Base-by-base conservation (phyloP, 2,329 filamentous ascomycete species). In the Ceratocystis colombiana region DNA sequence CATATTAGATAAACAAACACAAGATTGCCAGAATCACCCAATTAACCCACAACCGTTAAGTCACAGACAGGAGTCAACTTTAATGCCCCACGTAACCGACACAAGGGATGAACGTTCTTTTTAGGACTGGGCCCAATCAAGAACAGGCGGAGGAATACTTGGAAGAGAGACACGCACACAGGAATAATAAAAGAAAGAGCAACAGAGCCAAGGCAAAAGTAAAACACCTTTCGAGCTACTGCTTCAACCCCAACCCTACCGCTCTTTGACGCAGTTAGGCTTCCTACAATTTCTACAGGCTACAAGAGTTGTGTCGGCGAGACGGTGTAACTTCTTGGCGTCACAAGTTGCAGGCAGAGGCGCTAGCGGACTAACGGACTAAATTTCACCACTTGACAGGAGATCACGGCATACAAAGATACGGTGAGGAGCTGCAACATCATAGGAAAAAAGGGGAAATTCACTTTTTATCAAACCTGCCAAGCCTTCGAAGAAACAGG, bases 271-370 rank as follows among this genome's bases (percentile, higher is more conserved):
- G 1, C 37, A 10, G 3, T 10, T 4, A 12, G 10, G 12, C 37
- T 12, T 41, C 37, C 37, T 41, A 41, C 12, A 41, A 41, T 41
- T 41, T 41, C 1, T 53, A 53, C 48, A 15, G 1, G 22, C 25
- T 41, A 22, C 5, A 33, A 8, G 33, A 25, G 28, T 12, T 59
- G 7, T 25, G 7, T 30, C 55, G 17, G n/a, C 17, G 28, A 37
- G 17, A 59, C 15, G 12, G 55, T 59, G 55, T 59, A 37, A 59
- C 55, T 59, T 37, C 55, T 59, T 59, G 55, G 55, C 55, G 55
- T 59, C 30, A 59, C 28, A 59, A 59, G 28, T 37, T 37, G 12
- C 3, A 15, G 37, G 12, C 1, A 15, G 37, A 41, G 5, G 37
- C 1, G 30, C 30, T 30, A 7, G 30, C 30, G 25, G 17, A 28